Evolutionary conservation across 2,329 filamentous ascomycete genomes (phyloP), one percentile per base, ranked within the genome.

Genomic region (Tetracladium maxilliforme): DNA sequence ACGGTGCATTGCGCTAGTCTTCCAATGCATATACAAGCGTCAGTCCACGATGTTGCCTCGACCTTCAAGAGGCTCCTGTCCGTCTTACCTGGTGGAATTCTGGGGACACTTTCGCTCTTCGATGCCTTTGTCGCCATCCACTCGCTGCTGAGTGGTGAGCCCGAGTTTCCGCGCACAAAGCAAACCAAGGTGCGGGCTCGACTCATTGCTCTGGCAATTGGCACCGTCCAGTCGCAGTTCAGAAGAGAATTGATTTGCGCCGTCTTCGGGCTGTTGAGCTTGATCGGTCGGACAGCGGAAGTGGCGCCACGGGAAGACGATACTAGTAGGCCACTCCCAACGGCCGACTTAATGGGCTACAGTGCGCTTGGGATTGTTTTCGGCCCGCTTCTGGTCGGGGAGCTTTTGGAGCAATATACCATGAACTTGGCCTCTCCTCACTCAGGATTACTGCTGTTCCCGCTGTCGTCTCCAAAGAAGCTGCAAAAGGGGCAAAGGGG

Each of bases 11-110:
- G 58, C 24, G 61, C 69, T 6, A 69, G 58, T 20, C 49, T 79
- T 3, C 73, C 74, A 4, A 43, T 48, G 3, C 69, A 76, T 36
- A 68, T 79, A 31, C 57, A 58, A 19, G 64, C 55, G 23, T 58
- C 64, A 6, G 54, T 69, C 4, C 69, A 78, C 32, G 74, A 79
- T 45, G 64, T 79, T 16, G 72, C 72, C 3, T 72, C 70, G 3
- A 59, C 67, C 1, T 77, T 80, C 46, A 79, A 79, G 38, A 62
- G 58, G 9, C 53, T 80, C n/a, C 49, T 80, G 1, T 58, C 61
- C 1, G 64, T 65, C 1, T 43, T 80, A 1, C 71, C 72, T 0
- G 72, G 72, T 0, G 74, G 74, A 1, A 70, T 80, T 20, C 49
- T 80, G 1, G 74, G 74, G 4, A 72, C 69, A 1, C 38, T 75